These are phyloP conservation scores for Linderniella brevidens DNA, from an alignment of 257 asterid genomes.

Conservation along the genomic window DNA sequence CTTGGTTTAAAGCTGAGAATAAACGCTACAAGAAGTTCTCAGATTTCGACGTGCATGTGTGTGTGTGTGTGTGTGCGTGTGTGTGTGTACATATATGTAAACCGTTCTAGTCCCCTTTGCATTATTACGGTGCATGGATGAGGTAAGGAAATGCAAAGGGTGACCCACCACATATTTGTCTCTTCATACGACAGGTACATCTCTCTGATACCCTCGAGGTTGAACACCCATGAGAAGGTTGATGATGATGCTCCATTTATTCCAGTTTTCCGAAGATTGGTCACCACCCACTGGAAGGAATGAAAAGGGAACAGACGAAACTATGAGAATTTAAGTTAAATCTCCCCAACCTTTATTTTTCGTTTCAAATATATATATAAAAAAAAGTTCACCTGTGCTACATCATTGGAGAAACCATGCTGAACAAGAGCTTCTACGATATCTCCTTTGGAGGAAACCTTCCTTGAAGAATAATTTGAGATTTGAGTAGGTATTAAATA, in stretches of 20 bases:
- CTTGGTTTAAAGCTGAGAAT: no score
- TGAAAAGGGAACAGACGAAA: background rate
- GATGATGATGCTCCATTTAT: conserved; percentile 43
- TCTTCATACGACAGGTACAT: conserved; percentile 95
- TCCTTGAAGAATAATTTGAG: conserved; percentile 33
- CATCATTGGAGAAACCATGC: conserved; percentile 82
- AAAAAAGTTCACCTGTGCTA: conserved; percentile 55
- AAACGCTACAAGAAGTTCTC: no score
- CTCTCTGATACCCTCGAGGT: conserved; percentile 75
- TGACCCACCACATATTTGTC: conserved; percentile 56
- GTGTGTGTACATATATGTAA: no score
- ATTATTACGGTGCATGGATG: no score
- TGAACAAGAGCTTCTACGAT: conserved; percentile 55
- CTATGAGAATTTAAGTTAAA: background rate
- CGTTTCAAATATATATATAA: background rate
- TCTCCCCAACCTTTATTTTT: background rate
- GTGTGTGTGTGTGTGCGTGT: no score
- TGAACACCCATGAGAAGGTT: conserved; percentile 60
- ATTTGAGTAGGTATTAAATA: conserved; percentile 6
- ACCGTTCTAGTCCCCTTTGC: no score
- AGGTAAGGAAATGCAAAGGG: conserved; percentile 2
- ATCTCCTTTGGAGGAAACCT: conserved; percentile 78
- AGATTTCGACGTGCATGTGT: no score
- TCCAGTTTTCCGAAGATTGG: conserved; percentile 51
- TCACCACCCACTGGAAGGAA: conserved; percentile 76